phyloP scores from a whole-genome alignment of 352 stramenopile genomes.

The Phytophthora pistaciae region DNA sequence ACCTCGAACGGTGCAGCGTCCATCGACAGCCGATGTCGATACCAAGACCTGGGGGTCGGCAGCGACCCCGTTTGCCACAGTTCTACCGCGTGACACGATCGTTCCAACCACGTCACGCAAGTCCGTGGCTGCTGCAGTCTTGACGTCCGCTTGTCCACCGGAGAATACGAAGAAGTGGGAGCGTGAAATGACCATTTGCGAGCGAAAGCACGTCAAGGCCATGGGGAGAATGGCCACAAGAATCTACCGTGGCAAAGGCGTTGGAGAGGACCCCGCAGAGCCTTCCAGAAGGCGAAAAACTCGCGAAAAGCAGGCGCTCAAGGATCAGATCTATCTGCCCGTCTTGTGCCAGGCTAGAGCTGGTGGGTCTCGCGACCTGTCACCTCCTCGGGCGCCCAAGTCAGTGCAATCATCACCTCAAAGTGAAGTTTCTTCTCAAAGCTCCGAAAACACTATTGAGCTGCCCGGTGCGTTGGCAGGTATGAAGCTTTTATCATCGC shows the following conservation, averaged over 20 bases:
- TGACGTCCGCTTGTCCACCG: constrained; percentile 22
- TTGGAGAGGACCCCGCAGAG: background rate
- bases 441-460: background rate
- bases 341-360: constrained; percentile 18
- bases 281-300: constrained; percentile 11
- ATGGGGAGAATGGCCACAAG: constrained; percentile 31
- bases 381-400: constrained; percentile 5
- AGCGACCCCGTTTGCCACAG: constrained; percentile 37
- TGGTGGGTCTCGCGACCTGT: constrained; percentile 8
- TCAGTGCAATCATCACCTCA: background rate
- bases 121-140: constrained; percentile 30
- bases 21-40: constrained; percentile 26
- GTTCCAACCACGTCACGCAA: constrained; percentile 33
- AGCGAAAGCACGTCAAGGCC: constrained; percentile 34
- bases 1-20: constrained; percentile 13
- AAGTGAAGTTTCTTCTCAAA: background rate
- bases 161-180: constrained; percentile 33
- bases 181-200: constrained; percentile 41
- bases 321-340: constrained; percentile 42
- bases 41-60: constrained; percentile 28
- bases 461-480: constrained; percentile 37
- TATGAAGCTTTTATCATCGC: constrained; percentile 49
- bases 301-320: constrained; percentile 25
- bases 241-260: constrained; percentile 24
- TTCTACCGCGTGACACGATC: constrained; percentile 26